Base-by-base conservation (phyloP, 2,329 filamentous ascomycete genomes). In the Talaromyces amestolkiae region DNA sequence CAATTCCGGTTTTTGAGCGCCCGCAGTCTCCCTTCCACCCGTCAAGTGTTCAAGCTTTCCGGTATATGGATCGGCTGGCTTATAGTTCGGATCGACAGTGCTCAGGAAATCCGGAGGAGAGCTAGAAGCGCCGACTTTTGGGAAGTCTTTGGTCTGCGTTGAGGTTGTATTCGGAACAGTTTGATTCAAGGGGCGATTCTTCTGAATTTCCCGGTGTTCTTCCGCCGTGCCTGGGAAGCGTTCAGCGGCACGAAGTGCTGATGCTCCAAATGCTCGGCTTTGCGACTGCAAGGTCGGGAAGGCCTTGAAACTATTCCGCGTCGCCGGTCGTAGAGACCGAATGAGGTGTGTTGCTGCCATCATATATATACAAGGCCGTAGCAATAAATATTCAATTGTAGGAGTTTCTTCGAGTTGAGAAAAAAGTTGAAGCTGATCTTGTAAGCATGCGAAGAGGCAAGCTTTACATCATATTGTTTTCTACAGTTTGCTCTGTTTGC, bases 21-120 rank as follows among this genome's bases (percentile, higher is more conserved):
- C 79, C 54, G 78, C 79, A 64, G 81, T 76, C 75, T 89, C 87
- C 13, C 85, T 86, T 56, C 86, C 86, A 35, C 87, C 87, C 0
- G 86, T 89, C 84, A 89, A 88, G 67, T 84, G 81, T 73, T 89
- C 83, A 9, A 87, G 87, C 73, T 87, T 88, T 71, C 87, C 85
- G 0, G 86, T 85, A 59, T 84, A 81, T 1, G 84, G 81, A 74
- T 89, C 87, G 70, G 85, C 85, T 51, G 86, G 86, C 10, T 77
- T 76, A 73, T 85, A 89, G 59, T 84, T 78, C 17, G 80, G 77
- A 69, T 88, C 84, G 61, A 84, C 82, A 22, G 82, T 83, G 70
- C 80, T 84, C 69, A 89, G 75, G 67, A 89, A 73, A 75, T 89
- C 87, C 2, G 87, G 87, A 10, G 87, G 87, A 31, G 84, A 72